phyloP scores from a whole-genome alignment of 1,139 yeast genomes.

The Debaryomyces sp. region DNA sequence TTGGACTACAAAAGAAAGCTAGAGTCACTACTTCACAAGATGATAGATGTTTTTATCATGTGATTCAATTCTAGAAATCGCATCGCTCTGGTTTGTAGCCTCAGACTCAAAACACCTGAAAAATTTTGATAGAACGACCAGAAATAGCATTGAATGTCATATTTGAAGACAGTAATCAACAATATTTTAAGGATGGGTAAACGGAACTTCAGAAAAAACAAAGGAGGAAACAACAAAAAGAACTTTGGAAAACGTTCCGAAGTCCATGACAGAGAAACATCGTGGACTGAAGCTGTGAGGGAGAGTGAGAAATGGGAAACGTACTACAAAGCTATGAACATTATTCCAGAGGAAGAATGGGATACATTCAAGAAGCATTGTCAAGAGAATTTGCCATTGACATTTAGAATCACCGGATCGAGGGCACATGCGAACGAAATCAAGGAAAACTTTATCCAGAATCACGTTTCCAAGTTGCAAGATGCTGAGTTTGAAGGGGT shows the following conservation, averaged over 20 bases:
- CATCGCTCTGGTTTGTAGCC: slow-evolving; percentile 8
- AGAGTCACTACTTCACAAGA: not conserved
- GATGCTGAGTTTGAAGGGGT: slow-evolving; percentile 65
- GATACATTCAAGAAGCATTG: slow-evolving; percentile 77
- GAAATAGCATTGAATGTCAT: slow-evolving; percentile 4
- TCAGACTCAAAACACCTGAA: not conserved
- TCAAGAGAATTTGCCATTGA: slow-evolving; percentile 81
- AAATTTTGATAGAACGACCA: slow-evolving; percentile 1
- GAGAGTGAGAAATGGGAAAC: slow-evolving; percentile 88
- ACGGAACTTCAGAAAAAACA: slow-evolving; percentile 41
- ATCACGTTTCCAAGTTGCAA: slow-evolving; percentile 60
- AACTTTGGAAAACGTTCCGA: slow-evolving; percentile 35
- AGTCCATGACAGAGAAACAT: slow-evolving; percentile 28
- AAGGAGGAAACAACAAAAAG: slow-evolving; percentile 31
- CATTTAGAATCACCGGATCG: slow-evolving; percentile 94
- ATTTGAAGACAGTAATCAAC: slow-evolving; percentile 4
- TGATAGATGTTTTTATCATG: not conserved
- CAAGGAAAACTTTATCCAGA: slow-evolving; percentile 57
- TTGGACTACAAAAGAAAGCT: not conserved
- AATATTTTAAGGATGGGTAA: slow-evolving; percentile 35
- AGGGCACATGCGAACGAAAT: slow-evolving; percentile 72
- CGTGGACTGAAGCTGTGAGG: slow-evolving; percentile 72
- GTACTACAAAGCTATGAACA: slow-evolving; percentile 73
- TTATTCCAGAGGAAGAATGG: slow-evolving; percentile 75
- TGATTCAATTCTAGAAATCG: not conserved